Evolutionary conservation across 768 basidiomycete genomes (phyloP).

Genomic region (Russula sp.): DNA sequence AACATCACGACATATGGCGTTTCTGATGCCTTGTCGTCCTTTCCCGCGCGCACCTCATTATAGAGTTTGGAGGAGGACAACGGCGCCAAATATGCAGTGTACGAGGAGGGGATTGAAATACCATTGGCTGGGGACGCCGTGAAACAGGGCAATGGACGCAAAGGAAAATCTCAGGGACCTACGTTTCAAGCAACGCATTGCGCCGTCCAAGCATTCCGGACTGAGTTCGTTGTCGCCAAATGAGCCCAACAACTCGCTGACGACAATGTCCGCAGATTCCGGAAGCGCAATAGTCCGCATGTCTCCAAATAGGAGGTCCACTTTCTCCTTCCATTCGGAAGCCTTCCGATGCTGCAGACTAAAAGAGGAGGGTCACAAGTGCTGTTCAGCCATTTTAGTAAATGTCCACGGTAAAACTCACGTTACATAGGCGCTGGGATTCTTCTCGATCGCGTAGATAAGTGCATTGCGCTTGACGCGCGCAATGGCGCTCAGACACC

Average conservation of each 20-base stretch:
- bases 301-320: slow-evolving; percentile 86
- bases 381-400: slow-evolving; percentile 6
- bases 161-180: not conserved
- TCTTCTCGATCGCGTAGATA: slow-evolving; percentile 93
- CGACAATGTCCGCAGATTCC: slow-evolving; percentile 84
- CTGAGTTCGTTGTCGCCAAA: slow-evolving; percentile 99
- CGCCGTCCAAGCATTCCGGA: slow-evolving; percentile 96
- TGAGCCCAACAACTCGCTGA: slow-evolving; percentile 92
- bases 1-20: slow-evolving; percentile 99
- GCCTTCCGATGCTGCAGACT: slow-evolving; percentile 81
- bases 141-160: not conserved
- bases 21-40: slow-evolving; percentile 68
- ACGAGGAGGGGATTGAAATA: slow-evolving; percentile 93
- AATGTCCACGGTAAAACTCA: slow-evolving; percentile 36
- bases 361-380: slow-evolving; percentile 4
- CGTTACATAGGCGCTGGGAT: slow-evolving; percentile 94
- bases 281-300: slow-evolving; percentile 83
- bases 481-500: slow-evolving; percentile 70
- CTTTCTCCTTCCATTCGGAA: slow-evolving; percentile 75
- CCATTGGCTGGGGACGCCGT: slow-evolving; percentile 57
- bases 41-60: slow-evolving; percentile 65
- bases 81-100: slow-evolving; percentile 91
- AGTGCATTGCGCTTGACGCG: slow-evolving; percentile 54
- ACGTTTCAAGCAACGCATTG: slow-evolving; percentile 85
- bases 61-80: slow-evolving; percentile 90